Percentiles rank a stretch among this genome's conserved stretches.
Evolutionary conservation across 228 moss, liverwort and hornwort genomes (phyloP).

Genomic region (Sphagnum fallax): DNA sequence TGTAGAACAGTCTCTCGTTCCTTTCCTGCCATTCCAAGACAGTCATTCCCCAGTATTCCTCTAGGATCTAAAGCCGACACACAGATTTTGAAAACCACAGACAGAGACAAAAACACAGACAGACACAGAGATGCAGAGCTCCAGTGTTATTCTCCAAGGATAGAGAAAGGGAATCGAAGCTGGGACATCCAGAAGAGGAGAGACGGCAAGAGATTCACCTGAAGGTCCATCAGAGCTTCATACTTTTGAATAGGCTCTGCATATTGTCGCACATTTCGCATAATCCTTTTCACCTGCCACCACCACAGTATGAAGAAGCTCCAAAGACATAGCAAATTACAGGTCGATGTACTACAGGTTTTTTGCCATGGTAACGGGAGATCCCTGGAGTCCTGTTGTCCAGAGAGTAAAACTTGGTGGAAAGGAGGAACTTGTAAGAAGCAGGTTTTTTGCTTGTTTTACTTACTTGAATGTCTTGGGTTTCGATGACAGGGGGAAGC

Average conservation of each 20-base stretch:
- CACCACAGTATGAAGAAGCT: not conserved
- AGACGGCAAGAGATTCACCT: constrained; percentile 7
- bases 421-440: not conserved
- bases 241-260: constrained; percentile 25
- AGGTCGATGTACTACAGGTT: not conserved
- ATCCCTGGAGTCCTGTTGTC: not conserved
- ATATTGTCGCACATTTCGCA: constrained; percentile 30
- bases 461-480: constrained; percentile 73
- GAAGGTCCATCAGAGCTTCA: constrained; percentile 42
- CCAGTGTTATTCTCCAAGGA: not conserved
- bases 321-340: not conserved
- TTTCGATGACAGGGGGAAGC: constrained; percentile 78
- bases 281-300: constrained; percentile 32
- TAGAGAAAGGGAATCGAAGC: not conserved
- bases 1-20: constrained; percentile 84
- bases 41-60: not conserved
- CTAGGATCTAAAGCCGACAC: not conserved
- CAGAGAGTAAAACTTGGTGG: not conserved
- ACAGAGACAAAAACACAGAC: too few relatives aligned
- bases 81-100: not conserved
- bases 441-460: not conserved
- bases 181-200: not conserved
- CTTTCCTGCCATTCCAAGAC: constrained; percentile 38
- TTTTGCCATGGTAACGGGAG: not conserved
- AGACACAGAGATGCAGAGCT: not conserved